phyloP scores from a whole-genome alignment of 257 asterid species.

The Verbascum thapsus region DNA sequence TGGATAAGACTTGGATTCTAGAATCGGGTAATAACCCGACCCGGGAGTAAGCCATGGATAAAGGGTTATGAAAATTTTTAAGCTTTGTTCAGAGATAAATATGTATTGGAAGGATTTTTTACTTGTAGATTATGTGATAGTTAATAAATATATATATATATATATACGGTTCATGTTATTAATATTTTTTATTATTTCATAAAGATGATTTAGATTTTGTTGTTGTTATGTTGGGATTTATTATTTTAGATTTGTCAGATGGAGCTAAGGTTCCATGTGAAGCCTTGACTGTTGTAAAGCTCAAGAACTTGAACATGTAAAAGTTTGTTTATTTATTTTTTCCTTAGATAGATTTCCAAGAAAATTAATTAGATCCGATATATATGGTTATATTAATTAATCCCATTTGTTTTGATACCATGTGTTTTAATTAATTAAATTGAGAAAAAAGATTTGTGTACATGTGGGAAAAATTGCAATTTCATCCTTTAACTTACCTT shows the following conservation, averaged over 20 bases:
- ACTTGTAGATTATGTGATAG: slow-evolving; percentile 26
- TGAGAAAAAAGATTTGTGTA: not conserved
- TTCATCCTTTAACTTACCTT: too few relatives aligned
- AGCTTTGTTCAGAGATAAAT: too few relatives aligned
- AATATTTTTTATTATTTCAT: too few relatives aligned
- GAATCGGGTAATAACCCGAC: slow-evolving; percentile 39
- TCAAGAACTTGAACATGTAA: slow-evolving; percentile 37
- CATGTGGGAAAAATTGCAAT: too few relatives aligned
- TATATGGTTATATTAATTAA: slow-evolving; percentile 14
- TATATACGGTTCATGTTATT: too few relatives aligned
- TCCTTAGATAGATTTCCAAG: slow-evolving; percentile 31
- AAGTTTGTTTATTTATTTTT: slow-evolving; percentile 2
- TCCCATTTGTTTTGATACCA: slow-evolving; percentile 6
- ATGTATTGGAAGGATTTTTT: too few relatives aligned
- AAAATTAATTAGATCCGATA: slow-evolving; percentile 34
- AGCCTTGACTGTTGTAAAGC: slow-evolving; percentile 53
- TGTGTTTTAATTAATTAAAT: slow-evolving; percentile 8
- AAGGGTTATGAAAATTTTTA: slow-evolving; percentile 8
- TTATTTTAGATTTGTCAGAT: slow-evolving; percentile 26
- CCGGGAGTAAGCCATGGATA: slow-evolving; percentile 7
- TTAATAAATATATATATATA: not conserved
- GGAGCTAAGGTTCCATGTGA: too few relatives aligned
- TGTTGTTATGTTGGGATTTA: slow-evolving; percentile 21
- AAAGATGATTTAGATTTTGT: not conserved
- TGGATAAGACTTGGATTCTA: slow-evolving; percentile 39